Conservation (phyloP, 2,329 filamentous ascomycete genomes). For the Exophiala calicioides region DNA sequence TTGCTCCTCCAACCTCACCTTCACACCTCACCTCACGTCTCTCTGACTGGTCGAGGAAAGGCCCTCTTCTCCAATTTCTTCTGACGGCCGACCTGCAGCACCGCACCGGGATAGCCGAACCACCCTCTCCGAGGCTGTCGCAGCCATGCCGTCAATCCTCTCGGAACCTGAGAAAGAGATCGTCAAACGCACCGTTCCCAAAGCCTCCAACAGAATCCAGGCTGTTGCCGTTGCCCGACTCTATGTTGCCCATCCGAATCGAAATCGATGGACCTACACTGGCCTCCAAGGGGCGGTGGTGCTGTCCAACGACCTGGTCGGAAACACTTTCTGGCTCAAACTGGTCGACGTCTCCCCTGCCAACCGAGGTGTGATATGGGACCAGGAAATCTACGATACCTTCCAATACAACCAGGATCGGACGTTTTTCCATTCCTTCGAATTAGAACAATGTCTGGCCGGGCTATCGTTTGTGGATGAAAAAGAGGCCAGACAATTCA, state of each 20-base stretch:
- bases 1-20: too few species aligned
- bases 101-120: too few species aligned
- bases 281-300: constrained; percentile 90
- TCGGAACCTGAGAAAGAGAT: constrained; percentile 94
- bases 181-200: constrained; percentile 91
- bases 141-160: constrained; percentile 65
- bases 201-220: constrained; percentile 94
- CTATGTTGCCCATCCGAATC: constrained; percentile 88
- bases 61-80: too few species aligned
- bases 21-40: too few species aligned
- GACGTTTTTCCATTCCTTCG: constrained; percentile 96
- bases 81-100: too few species aligned
- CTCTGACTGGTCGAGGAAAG: too few species aligned
- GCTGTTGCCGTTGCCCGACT: constrained; percentile 90
- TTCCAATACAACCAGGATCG: constrained; percentile 96
- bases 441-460: constrained; percentile 87
- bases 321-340: constrained; percentile 96
- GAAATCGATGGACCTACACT: constrained; percentile 86
- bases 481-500: constrained; percentile 95
- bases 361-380: constrained; percentile 86
- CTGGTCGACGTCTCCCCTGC: constrained; percentile 89
- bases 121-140: not conserved
- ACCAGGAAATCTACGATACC: constrained; percentile 95
- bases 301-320: constrained; percentile 88
- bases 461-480: constrained; percentile 92